Conservation (phyloP, 2,329 filamentous ascomycete genomes). For the Chaetomiaceae sp. region DNA sequence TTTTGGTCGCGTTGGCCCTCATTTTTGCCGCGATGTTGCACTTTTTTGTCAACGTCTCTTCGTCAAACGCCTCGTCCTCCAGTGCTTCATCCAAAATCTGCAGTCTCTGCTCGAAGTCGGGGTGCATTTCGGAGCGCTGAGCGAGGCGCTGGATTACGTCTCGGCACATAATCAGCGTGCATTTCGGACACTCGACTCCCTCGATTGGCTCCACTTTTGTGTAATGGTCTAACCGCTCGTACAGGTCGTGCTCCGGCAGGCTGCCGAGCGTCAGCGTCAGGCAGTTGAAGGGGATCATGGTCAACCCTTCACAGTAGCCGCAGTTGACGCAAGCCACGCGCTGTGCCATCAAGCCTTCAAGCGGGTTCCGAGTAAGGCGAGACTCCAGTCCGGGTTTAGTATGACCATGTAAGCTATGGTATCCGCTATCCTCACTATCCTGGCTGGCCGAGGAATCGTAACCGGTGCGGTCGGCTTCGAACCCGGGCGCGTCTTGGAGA, state of each 20-base stretch:
- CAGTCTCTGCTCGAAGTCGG: constrained; percentile 53
- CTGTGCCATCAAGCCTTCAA: constrained; percentile 85
- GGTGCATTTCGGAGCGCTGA: constrained; percentile 42
- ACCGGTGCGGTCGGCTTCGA: constrained; percentile 37
- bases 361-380: constrained; percentile 60
- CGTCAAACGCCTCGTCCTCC: constrained; percentile 75
- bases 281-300: constrained; percentile 90
- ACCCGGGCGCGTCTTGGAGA: constrained; percentile 34
- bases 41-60: constrained; percentile 57
- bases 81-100: constrained; percentile 65
- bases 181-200: constrained; percentile 87
- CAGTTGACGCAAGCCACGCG: constrained; percentile 82
- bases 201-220: constrained; percentile 80
- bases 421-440: constrained; percentile 55
- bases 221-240: constrained; percentile 78
- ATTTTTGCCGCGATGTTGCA: constrained; percentile 65
- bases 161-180: constrained; percentile 65
- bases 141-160: constrained; percentile 46
- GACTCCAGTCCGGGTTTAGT: constrained; percentile 36
- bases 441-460: constrained; percentile 45
- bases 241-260: constrained; percentile 61
- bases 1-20: constrained; percentile 75
- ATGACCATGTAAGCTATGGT: constrained; percentile 43
- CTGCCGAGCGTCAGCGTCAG: constrained; percentile 77
- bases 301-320: constrained; percentile 81